phyloP scores from a whole-genome alignment of 495 filamentous ascomycete genomes.

The Hypoxylon rickii region DNA sequence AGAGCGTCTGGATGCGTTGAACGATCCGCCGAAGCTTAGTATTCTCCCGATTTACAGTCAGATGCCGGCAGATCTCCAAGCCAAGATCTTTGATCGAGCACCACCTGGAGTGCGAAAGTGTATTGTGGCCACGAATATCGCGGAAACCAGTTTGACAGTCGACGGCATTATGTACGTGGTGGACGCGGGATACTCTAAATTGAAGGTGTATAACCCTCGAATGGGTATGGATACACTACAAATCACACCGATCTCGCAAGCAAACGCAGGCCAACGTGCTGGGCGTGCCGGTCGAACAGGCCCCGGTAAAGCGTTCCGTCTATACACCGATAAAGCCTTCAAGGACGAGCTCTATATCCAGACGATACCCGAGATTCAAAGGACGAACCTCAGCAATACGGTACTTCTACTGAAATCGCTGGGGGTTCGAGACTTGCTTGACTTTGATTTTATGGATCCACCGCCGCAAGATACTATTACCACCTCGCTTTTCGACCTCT shows the following conservation, averaged over 20 bases:
- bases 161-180: slow-evolving; percentile 99
- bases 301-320: slow-evolving; percentile 90
- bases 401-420: slow-evolving; percentile 93
- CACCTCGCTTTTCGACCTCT: slow-evolving; percentile 96
- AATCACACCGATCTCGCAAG: slow-evolving; percentile 97
- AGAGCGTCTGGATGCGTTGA: slow-evolving; percentile 86
- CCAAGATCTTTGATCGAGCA: slow-evolving; percentile 95
- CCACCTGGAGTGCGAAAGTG: slow-evolving; percentile 91
- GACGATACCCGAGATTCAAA: slow-evolving; percentile 97
- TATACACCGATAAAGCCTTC: slow-evolving; percentile 94
- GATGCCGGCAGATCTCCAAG: slow-evolving; percentile 97
- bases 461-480: slow-evolving; percentile 98
- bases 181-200: slow-evolving; percentile 92
- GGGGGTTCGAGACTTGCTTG: slow-evolving; percentile 90
- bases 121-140: slow-evolving; percentile 98
- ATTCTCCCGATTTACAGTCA: slow-evolving; percentile 99
- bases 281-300: slow-evolving; percentile 94
- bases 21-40: slow-evolving; percentile 91
- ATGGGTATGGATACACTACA: slow-evolving; percentile 99
- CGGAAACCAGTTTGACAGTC: slow-evolving; percentile 96
- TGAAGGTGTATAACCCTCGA: slow-evolving; percentile 97
- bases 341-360: slow-evolving; percentile 97
- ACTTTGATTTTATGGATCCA: slow-evolving; percentile 99
- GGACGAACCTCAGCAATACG: slow-evolving; percentile 93
- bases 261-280: slow-evolving; percentile 91